A percentile compares a stretch with the other conserved stretches of the same genome.
Evolutionary conservation across 129 eudicot species (phyloP).

Genomic region (Oenanthe sinensis): DNA sequence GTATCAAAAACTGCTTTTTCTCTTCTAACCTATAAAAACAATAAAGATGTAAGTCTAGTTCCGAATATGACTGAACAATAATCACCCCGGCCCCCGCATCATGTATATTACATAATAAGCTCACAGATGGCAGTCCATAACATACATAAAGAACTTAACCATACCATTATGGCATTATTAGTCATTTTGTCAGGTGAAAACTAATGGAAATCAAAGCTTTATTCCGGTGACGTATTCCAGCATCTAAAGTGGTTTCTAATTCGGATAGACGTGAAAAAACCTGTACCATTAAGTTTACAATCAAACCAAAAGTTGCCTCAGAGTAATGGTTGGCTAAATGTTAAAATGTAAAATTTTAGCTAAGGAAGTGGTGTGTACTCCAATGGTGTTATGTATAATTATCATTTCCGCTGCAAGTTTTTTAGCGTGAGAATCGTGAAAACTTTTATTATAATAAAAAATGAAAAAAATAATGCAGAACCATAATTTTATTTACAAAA

Average conservation of each 20-base stretch:
- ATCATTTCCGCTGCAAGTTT: too few species aligned
- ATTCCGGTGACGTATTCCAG: constrained; percentile 85
- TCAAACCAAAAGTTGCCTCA: constrained; percentile 6
- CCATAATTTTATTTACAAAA: too few species aligned
- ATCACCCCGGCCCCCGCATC: neutral
- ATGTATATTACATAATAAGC: neutral
- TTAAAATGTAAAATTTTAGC: too few species aligned
- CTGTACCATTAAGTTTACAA: constrained; percentile 30
- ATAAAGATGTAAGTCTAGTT: neutral
- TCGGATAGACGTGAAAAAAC: constrained; percentile 87
- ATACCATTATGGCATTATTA: constrained; percentile 83
- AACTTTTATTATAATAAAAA: too few species aligned
- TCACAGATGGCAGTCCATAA: neutral
- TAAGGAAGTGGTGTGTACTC: too few species aligned
- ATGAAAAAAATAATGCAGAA: too few species aligned
- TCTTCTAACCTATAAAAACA: constrained; percentile 69
- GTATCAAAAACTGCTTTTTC: constrained; percentile 98
- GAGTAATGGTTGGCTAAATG: too few species aligned
- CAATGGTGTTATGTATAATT: too few species aligned
- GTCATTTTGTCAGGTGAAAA: constrained; percentile 68
- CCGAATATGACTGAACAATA: constrained; percentile 12
- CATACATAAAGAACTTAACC: constrained; percentile 17
- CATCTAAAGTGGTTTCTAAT: constrained; percentile 85
- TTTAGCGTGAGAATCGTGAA: too few species aligned
- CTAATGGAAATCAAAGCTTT: constrained; percentile 70